Evolutionary conservation across 2,329 filamentous ascomycete genomes (phyloP).

Genomic region (Myotisia sp.): DNA sequence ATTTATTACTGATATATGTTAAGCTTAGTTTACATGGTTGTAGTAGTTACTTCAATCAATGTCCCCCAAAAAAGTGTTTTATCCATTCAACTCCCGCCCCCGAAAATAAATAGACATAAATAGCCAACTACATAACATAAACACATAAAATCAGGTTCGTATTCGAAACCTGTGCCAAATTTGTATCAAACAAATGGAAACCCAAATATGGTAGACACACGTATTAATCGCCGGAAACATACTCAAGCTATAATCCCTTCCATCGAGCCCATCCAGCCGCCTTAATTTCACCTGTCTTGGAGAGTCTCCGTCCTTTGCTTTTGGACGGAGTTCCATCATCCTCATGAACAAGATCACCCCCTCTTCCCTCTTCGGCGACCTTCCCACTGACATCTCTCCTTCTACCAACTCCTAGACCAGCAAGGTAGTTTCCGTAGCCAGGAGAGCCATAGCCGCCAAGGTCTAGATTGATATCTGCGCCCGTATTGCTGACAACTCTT

Average conservation of each 20-base stretch:
- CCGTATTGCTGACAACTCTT: conserved; percentile 31
- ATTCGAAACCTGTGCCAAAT: too few relatives aligned
- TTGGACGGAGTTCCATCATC: conserved; percentile 11
- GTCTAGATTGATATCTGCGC: conserved; percentile 22
- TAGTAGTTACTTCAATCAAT: too few relatives aligned
- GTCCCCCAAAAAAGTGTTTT: too few relatives aligned
- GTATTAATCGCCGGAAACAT: too few relatives aligned
- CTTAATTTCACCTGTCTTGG: conserved; percentile 15
- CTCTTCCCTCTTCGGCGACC: conserved; percentile 33
- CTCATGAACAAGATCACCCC: conserved; percentile 15
- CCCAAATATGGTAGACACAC: too few relatives aligned
- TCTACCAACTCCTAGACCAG: conserved; percentile 31
- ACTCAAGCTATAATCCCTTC: conserved; percentile 32
- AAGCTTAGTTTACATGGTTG: too few relatives aligned
- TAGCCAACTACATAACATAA: too few relatives aligned
- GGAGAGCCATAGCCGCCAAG: conserved; percentile 20
- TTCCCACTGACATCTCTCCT: conserved; percentile 35
- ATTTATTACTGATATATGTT: too few relatives aligned
- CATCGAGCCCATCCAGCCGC: conserved; percentile 35
- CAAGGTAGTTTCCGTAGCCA: conserved; percentile 30
- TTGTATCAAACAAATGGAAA: too few relatives aligned
- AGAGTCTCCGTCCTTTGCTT: conserved; percentile 7
- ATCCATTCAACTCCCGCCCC: too few relatives aligned
- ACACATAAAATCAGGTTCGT: too few relatives aligned
- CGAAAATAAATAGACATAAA: too few relatives aligned